Conservation (phyloP, 306 rosid species). For the Quercus cerris region DNA sequence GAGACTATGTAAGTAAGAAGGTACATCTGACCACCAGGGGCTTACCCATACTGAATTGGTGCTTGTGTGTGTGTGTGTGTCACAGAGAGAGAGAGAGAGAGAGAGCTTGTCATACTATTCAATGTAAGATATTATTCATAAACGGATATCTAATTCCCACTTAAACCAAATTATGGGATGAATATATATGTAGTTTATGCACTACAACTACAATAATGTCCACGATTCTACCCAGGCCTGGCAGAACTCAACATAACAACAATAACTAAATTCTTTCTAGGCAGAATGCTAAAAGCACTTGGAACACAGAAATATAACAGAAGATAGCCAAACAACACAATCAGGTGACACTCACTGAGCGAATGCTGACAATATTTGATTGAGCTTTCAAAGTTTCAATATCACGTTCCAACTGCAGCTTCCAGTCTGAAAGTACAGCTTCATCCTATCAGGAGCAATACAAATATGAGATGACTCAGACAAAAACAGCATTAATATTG, state of each 20-base stretch:
- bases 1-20: neutral
- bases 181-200: neutral
- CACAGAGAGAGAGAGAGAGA: neutral
- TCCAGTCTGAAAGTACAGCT: constrained; percentile 75
- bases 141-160: neutral
- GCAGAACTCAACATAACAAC: neutral
- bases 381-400: constrained; percentile 80
- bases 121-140: neutral
- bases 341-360: constrained; percentile 53
- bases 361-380: constrained; percentile 67
- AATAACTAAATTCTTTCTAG: neutral
- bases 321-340: constrained; percentile 4
- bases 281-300: neutral
- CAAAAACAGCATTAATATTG: constrained; percentile 15
- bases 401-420: constrained; percentile 81
- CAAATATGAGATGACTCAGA: neutral
- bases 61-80: neutral
- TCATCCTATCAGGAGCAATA: constrained; percentile 56
- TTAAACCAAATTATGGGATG: neutral
- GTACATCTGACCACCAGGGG: neutral
- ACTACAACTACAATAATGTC: neutral
- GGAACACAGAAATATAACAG: neutral
- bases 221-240: neutral
- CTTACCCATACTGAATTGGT: neutral
- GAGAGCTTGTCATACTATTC: neutral